Evolutionary conservation across 306 rosid species (phyloP).

Genomic region (Quillaja saponaria): DNA sequence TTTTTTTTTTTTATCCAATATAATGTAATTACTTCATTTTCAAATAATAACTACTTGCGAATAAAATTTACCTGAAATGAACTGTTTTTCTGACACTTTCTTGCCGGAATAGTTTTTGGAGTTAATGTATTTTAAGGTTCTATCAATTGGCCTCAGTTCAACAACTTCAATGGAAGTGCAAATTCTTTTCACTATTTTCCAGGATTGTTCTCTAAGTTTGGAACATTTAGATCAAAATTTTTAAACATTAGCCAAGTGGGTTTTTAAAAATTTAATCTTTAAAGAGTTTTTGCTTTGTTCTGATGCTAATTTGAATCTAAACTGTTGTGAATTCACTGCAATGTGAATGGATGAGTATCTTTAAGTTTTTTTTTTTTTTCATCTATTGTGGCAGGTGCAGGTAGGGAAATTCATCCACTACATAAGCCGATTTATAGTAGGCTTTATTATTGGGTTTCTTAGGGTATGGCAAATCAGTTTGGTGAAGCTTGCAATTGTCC

Average conservation of each 20-base stretch:
- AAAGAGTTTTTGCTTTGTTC: no score
- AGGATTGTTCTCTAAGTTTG: not conserved
- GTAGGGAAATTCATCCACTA: conserved; percentile 94
- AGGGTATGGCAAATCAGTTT: conserved; percentile 94
- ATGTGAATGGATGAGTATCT: not conserved
- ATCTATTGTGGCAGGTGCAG: conserved; percentile 40
- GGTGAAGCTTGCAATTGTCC: conserved; percentile 87
- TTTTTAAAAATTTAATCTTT: no score
- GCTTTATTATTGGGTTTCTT: conserved; percentile 76
- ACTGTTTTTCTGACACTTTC: conserved; percentile 28
- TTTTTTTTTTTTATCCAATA: no score
- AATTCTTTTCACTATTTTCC: conserved; percentile 8
- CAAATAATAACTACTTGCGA: no score
- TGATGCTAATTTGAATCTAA: no score
- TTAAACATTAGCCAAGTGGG: no score
- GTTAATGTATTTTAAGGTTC: conserved; percentile 38
- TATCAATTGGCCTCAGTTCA: conserved; percentile 9
- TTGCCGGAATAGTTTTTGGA: conserved; percentile 5
- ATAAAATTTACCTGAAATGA: no score
- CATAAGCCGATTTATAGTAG: conserved; percentile 77
- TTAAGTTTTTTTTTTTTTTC: no score
- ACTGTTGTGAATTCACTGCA: not conserved
- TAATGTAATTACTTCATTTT: not conserved
- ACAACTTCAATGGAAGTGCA: conserved; percentile 3
- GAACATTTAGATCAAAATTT: not conserved